Evolutionary conservation across 2,329 filamentous ascomycete species (phyloP).

Genomic region (Pestalotiopsis sp.): DNA sequence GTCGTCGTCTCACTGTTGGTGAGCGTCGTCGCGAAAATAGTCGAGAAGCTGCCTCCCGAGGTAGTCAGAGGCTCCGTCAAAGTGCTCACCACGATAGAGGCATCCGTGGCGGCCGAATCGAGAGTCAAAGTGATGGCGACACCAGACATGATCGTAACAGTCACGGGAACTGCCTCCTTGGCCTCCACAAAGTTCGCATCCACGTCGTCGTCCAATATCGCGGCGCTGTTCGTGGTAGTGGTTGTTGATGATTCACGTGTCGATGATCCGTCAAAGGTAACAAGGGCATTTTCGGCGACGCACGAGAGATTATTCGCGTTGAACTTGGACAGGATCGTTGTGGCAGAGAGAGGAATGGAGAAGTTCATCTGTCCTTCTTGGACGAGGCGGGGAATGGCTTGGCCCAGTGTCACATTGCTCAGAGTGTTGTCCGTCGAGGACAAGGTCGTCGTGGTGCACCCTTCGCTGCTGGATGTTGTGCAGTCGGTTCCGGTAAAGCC

Average conservation of each 20-base stretch:
- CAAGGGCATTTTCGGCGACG: slow-evolving; percentile 81
- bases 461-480: slow-evolving; percentile 46
- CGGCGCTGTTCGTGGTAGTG: slow-evolving; percentile 25
- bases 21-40: slow-evolving; percentile 14
- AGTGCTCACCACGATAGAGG: slow-evolving; percentile 16
- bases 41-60: slow-evolving; percentile 22
- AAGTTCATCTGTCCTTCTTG: slow-evolving; percentile 67
- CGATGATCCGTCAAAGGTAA: slow-evolving; percentile 73
- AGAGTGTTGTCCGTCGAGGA: slow-evolving; percentile 45
- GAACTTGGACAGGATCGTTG: slow-evolving; percentile 74
- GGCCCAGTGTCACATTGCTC: slow-evolving; percentile 77
- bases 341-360: slow-evolving; percentile 73
- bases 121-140: slow-evolving; percentile 37
- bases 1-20: slow-evolving; percentile 8
- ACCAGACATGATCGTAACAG: slow-evolving; percentile 32
- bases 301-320: slow-evolving; percentile 78
- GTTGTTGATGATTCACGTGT: slow-evolving; percentile 33
- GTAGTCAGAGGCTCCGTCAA: slow-evolving; percentile 19
- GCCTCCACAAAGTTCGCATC: slow-evolving; percentile 22
- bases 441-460: slow-evolving; percentile 54
- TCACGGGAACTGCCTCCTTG: slow-evolving; percentile 32
- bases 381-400: slow-evolving; percentile 76
- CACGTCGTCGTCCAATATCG: slow-evolving; percentile 24
- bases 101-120: slow-evolving; percentile 23
- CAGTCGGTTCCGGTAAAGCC: slow-evolving; percentile 73